phyloP scores from a whole-genome alignment of 495 filamentous ascomycete species.

The Melanomma pulvis-pyrius region DNA sequence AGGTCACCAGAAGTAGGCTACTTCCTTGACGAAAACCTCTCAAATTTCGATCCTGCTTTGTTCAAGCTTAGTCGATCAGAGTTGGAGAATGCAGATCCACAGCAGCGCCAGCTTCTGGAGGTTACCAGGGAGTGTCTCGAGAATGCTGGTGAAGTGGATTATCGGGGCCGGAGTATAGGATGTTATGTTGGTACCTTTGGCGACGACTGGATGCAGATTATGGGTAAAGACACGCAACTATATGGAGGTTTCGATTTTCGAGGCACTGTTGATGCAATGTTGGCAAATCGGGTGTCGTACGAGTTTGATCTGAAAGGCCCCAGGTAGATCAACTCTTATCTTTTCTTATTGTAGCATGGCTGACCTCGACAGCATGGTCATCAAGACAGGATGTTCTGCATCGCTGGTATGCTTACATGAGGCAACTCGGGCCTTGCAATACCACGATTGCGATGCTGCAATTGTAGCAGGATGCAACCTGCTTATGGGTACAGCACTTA shows the following conservation, averaged over 20 bases:
- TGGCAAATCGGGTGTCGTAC: conserved; percentile 9
- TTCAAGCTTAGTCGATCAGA: conserved; percentile 19
- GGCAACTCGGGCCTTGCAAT: not conserved
- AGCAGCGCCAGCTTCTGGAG: conserved; percentile 25
- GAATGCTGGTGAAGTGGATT: not conserved
- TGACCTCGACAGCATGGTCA: too few species aligned
- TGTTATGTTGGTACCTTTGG: not conserved
- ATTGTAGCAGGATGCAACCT: conserved; percentile 15
- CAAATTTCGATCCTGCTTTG: conserved; percentile 31
- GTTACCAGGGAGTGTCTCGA: not conserved
- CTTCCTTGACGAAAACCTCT: conserved; percentile 14
- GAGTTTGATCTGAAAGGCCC: conserved; percentile 19
- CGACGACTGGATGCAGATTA: not conserved
- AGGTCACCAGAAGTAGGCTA: not conserved
- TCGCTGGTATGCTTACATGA: conserved; percentile 2
- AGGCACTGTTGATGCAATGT: not conserved
- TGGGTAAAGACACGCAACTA: conserved; percentile 8
- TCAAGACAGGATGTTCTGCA: conserved; percentile 22
- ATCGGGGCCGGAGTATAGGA: not conserved
- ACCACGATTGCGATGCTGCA: conserved; percentile 6
- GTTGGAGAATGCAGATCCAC: conserved; percentile 25
- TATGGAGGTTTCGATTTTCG: not conserved
- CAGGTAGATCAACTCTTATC: too few species aligned
- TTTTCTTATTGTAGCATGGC: too few species aligned
- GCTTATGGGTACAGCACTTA: not conserved